Base-by-base conservation (phyloP, 139 green algal genomes). In the Closterium sp. region DNA sequence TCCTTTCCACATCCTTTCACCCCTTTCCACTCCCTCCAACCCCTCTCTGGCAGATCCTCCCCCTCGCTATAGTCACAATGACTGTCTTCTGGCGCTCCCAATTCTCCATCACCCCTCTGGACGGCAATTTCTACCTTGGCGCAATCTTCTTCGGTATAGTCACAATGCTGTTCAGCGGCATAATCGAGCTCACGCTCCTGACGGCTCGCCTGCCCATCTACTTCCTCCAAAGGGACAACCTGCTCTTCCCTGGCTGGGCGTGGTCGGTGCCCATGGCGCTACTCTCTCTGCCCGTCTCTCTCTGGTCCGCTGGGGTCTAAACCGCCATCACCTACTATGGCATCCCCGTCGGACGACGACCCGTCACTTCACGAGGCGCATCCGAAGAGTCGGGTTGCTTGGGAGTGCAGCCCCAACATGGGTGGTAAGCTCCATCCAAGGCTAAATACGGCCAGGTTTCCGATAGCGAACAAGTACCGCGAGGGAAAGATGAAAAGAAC, bases 221-320 rank as follows among this genome's bases (percentile, higher is more conserved):
- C 93, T 98, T 95, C 95, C 97, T 97, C 95, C 97, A 98, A 89
- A 93, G 96, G 5, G 93, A 97, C 93, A 94, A 95, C 85, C 70
- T 95, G 85, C 97, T 98, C 91, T 98, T 96, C 90, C 94, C 96
- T 0, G 31, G 96, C 3, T 95, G 89, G 86, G 90, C 89, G 1
- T 97, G 93, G 73, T 70, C 70, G 11, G 38, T 95, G 11, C 92
- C 92, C 31, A 93, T 88, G 1, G 92, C 92, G 24, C 22, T 96
- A 3, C 91, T 96, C 45, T 94, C 95, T 85, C 91, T 98, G 2
- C 96, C 96, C 0, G 94, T 95, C 73, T 94, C 92, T 13, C 84
- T 96, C n/a, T 19, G 97, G 27, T 94, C 97, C 32, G 70, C 93
- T 21, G 85, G 94, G 0, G 6, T 97, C 38, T 50, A 9, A 9